phyloP scores from a whole-genome alignment of 768 basidiomycete genomes.

The Dentipellis fragilis region DNA sequence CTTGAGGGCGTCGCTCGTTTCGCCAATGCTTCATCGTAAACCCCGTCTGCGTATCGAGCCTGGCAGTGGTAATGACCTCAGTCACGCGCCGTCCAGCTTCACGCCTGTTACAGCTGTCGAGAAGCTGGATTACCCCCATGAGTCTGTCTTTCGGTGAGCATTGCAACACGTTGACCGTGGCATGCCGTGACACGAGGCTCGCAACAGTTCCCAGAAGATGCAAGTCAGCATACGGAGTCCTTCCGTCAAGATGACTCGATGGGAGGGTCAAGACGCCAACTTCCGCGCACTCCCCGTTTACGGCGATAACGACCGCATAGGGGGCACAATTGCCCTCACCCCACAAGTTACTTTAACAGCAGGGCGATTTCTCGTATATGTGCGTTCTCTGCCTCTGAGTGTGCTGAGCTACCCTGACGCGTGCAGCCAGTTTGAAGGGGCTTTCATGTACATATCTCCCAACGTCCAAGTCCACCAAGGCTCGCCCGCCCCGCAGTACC shows the following conservation, averaged over 20 bases:
- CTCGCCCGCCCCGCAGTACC: conserved; percentile 12
- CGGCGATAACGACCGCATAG: conserved; percentile 47
- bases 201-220: conserved; percentile 27
- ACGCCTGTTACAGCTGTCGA: neutral
- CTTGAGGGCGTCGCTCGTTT: neutral
- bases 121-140: conserved; percentile 1
- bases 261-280: conserved; percentile 16
- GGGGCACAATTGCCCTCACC: conserved; percentile 51
- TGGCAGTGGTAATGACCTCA: neutral
- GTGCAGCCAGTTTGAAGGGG: conserved; percentile 46
- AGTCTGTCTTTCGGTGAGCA: conserved; percentile 5
- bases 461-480: conserved; percentile 14
- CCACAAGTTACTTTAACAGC: conserved; percentile 33
- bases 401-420: conserved; percentile 1
- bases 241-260: conserved; percentile 39
- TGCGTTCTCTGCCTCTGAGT: conserved; percentile 19
- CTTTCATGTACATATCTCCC: conserved; percentile 36
- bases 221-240: conserved; percentile 56
- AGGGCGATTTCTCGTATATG: conserved; percentile 51
- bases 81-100: neutral
- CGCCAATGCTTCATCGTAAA: neutral
- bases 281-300: conserved; percentile 38
- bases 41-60: conserved; percentile 1
- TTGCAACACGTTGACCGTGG: neutral
- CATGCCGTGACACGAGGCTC: no score